phyloP scores from a whole-genome alignment of 768 basidiomycete genomes.

The Hortiboletus flavorubellus region DNA sequence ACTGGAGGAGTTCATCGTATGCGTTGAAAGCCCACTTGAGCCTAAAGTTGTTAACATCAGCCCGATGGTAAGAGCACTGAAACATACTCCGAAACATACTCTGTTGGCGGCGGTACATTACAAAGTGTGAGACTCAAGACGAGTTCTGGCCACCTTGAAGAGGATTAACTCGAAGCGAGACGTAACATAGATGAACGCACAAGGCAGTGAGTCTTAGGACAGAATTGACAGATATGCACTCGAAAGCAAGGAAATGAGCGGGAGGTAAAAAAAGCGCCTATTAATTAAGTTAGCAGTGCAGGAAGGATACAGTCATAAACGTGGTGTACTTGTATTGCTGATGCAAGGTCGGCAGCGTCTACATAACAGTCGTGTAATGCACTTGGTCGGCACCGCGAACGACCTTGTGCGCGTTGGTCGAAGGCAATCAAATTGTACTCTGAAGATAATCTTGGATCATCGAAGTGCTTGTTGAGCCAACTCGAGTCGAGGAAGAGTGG shows the following conservation, averaged over 20 bases:
- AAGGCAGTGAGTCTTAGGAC: constrained; percentile 63
- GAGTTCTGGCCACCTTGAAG: constrained; percentile 64
- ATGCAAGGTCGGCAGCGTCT: constrained; percentile 72
- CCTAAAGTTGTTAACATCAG: constrained; percentile 33
- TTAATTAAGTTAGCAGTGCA: not conserved
- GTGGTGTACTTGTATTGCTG: constrained; percentile 54
- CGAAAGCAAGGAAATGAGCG: constrained; percentile 69
- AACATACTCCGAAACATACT: constrained; percentile 63
- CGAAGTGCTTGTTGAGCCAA: constrained; percentile 66
- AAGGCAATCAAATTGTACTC: constrained; percentile 73
- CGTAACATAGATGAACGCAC: constrained; percentile 40
- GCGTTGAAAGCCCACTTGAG: constrained; percentile 56
- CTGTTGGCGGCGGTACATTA: constrained; percentile 63
- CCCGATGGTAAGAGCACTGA: not conserved
- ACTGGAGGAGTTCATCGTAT: constrained; percentile 59
- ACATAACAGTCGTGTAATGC: constrained; percentile 72
- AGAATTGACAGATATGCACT: constrained; percentile 51
- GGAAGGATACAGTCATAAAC: not conserved
- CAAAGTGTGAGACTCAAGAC: constrained; percentile 65
- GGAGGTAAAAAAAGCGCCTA: constrained; percentile 64
- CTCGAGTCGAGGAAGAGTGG: constrained; percentile 65
- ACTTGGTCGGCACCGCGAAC: constrained; percentile 50
- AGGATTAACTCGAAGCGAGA: constrained; percentile 5
- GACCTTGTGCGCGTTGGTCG: constrained; percentile 64
- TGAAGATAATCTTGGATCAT: constrained; percentile 56